A percentile compares a stretch with the other conserved stretches of the same genome.
Conservation (phyloP, 352 stramenopile species). For the Pilasporangium apinafurcum region DNA sequence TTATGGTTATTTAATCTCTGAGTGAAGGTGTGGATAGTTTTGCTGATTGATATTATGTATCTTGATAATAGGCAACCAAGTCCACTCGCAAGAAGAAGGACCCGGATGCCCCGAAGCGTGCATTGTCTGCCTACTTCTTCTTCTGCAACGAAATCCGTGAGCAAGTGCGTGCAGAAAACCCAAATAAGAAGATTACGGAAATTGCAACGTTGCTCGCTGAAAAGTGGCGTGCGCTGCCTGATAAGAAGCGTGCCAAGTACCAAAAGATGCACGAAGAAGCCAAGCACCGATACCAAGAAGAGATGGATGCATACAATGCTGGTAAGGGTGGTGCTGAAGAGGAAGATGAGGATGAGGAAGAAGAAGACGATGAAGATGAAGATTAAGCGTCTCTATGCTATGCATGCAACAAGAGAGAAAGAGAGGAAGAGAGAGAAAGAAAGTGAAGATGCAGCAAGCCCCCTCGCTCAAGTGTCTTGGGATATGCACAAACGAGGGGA, state of each 20-base stretch:
- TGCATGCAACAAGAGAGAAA: too few relatives aligned
- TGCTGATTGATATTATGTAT: background rate
- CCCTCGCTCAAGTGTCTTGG: too few relatives aligned
- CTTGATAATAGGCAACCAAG: slow-evolving; percentile 17
- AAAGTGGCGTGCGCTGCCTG: slow-evolving; percentile 84
- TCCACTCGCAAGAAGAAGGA: slow-evolving; percentile 87
- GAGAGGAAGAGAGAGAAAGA: too few relatives aligned
- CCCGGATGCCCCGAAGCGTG: slow-evolving; percentile 91
- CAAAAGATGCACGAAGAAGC: slow-evolving; percentile 84
- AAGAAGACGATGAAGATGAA: slow-evolving; percentile 67
- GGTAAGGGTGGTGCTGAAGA: slow-evolving; percentile 26
- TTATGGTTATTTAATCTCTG: background rate
- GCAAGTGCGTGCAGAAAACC: slow-evolving; percentile 89
- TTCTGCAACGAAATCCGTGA: slow-evolving; percentile 93
- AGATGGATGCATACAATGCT: slow-evolving; percentile 89
- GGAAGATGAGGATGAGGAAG: slow-evolving; percentile 43
- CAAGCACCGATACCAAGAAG: slow-evolving; percentile 84
- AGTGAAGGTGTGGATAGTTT: too few relatives aligned
- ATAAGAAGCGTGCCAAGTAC: slow-evolving; percentile 90
- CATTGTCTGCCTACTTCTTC: slow-evolving; percentile 93
- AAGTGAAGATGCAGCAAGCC: too few relatives aligned
- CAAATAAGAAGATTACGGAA: slow-evolving; percentile 93
- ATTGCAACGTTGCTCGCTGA: slow-evolving; percentile 79
- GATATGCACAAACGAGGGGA: too few relatives aligned
- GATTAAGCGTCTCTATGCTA: slow-evolving; percentile 30